Percentiles rank a stretch among this genome's conserved stretches.
These are phyloP conservation scores for Chlamydomonas urium DNA, from an alignment of 139 green algal genomes.

Conservation along the genomic window DNA sequence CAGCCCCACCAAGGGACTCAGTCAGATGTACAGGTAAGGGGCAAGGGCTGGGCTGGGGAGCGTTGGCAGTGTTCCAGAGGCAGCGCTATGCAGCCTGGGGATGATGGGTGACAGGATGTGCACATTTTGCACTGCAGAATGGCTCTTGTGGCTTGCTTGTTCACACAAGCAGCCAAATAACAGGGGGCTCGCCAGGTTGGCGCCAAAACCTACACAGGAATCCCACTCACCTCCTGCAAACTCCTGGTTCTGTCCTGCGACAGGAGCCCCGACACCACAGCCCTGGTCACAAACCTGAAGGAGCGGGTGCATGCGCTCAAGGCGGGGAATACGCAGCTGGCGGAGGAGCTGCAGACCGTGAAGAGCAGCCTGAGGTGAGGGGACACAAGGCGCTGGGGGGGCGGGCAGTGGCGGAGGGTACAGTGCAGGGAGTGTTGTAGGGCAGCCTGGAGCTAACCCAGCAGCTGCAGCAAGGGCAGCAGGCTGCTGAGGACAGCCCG, in stretches of 20 bases:
- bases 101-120: not conserved
- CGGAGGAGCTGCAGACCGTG: not conserved
- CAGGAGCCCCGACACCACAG: not conserved
- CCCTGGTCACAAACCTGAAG: constrained; percentile 1
- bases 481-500: too few species aligned
- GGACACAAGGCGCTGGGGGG: not conserved
- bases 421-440: too few species aligned
- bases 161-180: not conserved
- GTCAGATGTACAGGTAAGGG: constrained; percentile 33
- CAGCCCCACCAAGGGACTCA: constrained; percentile 25
- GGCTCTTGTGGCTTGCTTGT: too few species aligned
- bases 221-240: not conserved
- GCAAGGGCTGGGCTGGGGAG: constrained; percentile 21
- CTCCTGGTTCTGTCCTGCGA: not conserved
- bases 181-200: not conserved
- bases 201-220: too few species aligned
- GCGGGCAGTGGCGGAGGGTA: too few species aligned
- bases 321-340: not conserved
- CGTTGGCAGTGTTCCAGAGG: not conserved
- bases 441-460: too few species aligned
- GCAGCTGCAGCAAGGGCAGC: too few species aligned
- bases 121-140: too few species aligned
- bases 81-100: not conserved
- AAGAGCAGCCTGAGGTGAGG: constrained; percentile 1
- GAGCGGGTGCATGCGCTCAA: not conserved